Conservation (phyloP, 2,329 filamentous ascomycete species). For the Lachnellula arida region DNA sequence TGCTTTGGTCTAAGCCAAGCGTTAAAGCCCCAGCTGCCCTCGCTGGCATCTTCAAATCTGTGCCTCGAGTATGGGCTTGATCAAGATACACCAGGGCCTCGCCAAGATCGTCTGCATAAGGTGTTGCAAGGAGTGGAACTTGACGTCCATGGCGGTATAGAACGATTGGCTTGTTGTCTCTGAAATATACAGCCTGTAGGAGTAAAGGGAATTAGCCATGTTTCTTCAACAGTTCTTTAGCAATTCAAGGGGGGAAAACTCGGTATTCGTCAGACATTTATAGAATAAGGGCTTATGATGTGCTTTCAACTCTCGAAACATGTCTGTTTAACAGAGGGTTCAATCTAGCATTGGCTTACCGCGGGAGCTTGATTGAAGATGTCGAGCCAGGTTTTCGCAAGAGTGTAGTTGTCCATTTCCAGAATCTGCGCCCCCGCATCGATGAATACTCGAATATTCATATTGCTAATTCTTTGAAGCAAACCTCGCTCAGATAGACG, state of each 20-base stretch:
- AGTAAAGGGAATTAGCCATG: too few species aligned
- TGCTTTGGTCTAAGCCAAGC: conserved; percentile 20
- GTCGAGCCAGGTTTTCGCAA: conserved; percentile 21
- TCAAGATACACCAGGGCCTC: conserved; percentile 25
- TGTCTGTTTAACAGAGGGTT: too few species aligned
- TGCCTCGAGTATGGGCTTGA: conserved; percentile 26
- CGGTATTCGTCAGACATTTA: too few species aligned
- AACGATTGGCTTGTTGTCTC: conserved; percentile 14
- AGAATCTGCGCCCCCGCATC: conserved; percentile 62
- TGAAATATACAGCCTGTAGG: conserved; percentile 10
- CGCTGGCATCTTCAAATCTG: conserved; percentile 21
- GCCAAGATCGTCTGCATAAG: conserved; percentile 21
- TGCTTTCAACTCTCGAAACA: too few species aligned
- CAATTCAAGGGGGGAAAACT: too few species aligned
- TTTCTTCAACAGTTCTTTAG: too few species aligned
- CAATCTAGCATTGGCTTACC: background rate
- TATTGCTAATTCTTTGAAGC: conserved; percentile 35
- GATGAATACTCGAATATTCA: conserved; percentile 50
- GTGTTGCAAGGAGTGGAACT: conserved; percentile 19
- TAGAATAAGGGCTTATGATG: too few species aligned
- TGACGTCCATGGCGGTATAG: conserved; percentile 13
- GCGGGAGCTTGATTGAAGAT: conserved; percentile 9
- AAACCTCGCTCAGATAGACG: conserved; percentile 44
- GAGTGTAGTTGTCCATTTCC: conserved; percentile 47
- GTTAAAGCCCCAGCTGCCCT: conserved; percentile 20